Base-by-base conservation (phyloP, 2,329 filamentous ascomycete genomes). In the Colletotrichum cuscutae region DNA sequence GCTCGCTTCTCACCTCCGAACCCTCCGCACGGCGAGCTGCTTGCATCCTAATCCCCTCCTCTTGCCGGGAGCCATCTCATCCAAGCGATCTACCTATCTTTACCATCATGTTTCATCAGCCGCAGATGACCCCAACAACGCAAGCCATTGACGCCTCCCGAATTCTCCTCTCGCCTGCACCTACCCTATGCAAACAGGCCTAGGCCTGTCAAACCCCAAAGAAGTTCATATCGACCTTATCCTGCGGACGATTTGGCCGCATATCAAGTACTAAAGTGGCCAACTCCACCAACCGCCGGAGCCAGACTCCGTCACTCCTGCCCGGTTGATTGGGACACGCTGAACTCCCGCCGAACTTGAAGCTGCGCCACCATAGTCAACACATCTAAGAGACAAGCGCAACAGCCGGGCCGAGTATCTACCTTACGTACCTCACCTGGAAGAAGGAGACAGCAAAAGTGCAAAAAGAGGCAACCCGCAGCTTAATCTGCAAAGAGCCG, bases 21-120 rank as follows among this genome's bases (percentile, higher is more conserved):
- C 35, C 26, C 19, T 42, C 49, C 8, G 3, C 2, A 28, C 66
- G 66, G 66, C 52, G 60, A 68, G 15, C 32, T 63, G 59, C 66
- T 63, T 68, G 5, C 52, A 24, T 22, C 3, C 8, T 32, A 11
- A 32, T 32, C 19, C 42, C 42, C 42, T 42, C 42, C 19, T 35
- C 60, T 4, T 35, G n/a, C 46, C 12, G 12, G 2, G 9, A 9
- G 12, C 49, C 32, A 22, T 57, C 52, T 68, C 49, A 13, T 37
- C 66, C 66, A 68, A 63, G 35, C 66, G 42, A 68, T n/a, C 7
- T 19, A 13, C 30, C 32, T 5, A 8, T 49, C 13, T 13, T n/a
- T 32, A 2, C 46, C 57, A 37, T 64, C 61, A 42, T n/a, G 28
- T 30, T n/a, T 12, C n/a, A 22, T 30, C 7, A 49, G 28, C 46